Base-by-base conservation (phyloP, 768 basidiomycete genomes). In the Scleroderma bovista region DNA sequence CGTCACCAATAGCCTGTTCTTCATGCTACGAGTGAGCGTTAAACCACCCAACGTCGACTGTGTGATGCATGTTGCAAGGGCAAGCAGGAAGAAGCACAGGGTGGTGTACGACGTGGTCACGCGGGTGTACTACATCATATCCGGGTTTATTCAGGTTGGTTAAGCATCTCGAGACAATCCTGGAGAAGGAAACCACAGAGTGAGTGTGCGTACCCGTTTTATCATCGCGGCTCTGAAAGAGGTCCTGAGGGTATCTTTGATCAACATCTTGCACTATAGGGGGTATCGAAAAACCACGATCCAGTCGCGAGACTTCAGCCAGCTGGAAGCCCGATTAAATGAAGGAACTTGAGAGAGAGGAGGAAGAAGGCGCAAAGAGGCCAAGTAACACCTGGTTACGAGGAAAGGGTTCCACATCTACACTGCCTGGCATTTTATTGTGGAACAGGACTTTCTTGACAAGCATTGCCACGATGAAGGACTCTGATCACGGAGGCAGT, bases 91-190 rank as follows among this genome's bases (percentile, higher is more conserved):
- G 60, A 77, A 82, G 32, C 69, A 53, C 5, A 72, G 67, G 31
- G 77, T 79, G 59, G 70, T 72, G 10, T 69, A 74, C n/a, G 74
- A 77, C 32, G 76, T 57, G 7, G 76, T 79, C 45, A 78, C 67
- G 51, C 75, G 70, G 29, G 71, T 61, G 54, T 73, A 76, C 79
- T 81, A 31, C 10, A 20, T 15, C 23, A 45, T 8, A 12, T 19
- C 8, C 17, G n/a, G n/a, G n/a, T n/a, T n/a, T n/a, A n/a, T n/a
- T 55, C 20, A 33, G 24, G 29, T 42, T 38, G 16, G 26, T 24
- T 19, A 19, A 17, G 20, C 41, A 3, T 20, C 26, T 8, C 23
- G 9, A n/a, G 13, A n/a, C n/a, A n/a, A 29, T 16, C 12, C 12
- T 39, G 19, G 13, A 15, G 46, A 26, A 24, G 11, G 13, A 23